Evolutionary conservation across 2,329 filamentous ascomycete species (phyloP).

Genomic region (Trichoderma afroharzianum): DNA sequence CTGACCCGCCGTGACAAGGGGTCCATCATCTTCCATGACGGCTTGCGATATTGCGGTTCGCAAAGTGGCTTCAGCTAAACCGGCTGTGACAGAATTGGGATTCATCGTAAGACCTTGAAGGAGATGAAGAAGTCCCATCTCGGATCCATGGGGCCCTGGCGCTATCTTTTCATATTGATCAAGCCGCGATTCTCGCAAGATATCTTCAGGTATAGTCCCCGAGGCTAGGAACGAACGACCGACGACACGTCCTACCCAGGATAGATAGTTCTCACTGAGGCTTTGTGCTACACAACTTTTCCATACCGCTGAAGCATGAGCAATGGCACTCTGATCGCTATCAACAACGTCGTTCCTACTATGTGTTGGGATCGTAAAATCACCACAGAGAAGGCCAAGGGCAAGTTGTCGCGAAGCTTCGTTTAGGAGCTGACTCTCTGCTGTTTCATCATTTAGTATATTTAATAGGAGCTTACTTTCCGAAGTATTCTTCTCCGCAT

Average conservation of each 20-base stretch:
- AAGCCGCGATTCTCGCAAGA: conserved; percentile 58
- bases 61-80: conserved; percentile 58
- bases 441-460: conserved; percentile 69
- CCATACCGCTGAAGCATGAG: conserved; percentile 67
- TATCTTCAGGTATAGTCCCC: conserved; percentile 60
- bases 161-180: conserved; percentile 46
- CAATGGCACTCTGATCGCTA: conserved; percentile 59
- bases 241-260: conserved; percentile 82
- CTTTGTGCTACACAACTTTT: conserved; percentile 65
- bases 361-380: conserved; percentile 59
- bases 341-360: conserved; percentile 61
- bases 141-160: conserved; percentile 53
- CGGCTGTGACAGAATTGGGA: conserved; percentile 52
- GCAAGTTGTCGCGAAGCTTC: conserved; percentile 65
- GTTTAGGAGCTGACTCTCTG: conserved; percentile 62
- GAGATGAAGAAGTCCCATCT: conserved; percentile 58
- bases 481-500: conserved; percentile 63
- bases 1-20: conserved; percentile 48
- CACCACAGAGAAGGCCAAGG: conserved; percentile 68
- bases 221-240: conserved; percentile 79
- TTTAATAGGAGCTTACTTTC: conserved; percentile 79
- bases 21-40: conserved; percentile 43
- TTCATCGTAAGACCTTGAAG: conserved; percentile 60
- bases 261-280: conserved; percentile 65
- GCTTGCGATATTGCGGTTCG: conserved; percentile 55